Conservation (phyloP, 2,329 filamentous ascomycete species). For the Periconia sp. region DNA sequence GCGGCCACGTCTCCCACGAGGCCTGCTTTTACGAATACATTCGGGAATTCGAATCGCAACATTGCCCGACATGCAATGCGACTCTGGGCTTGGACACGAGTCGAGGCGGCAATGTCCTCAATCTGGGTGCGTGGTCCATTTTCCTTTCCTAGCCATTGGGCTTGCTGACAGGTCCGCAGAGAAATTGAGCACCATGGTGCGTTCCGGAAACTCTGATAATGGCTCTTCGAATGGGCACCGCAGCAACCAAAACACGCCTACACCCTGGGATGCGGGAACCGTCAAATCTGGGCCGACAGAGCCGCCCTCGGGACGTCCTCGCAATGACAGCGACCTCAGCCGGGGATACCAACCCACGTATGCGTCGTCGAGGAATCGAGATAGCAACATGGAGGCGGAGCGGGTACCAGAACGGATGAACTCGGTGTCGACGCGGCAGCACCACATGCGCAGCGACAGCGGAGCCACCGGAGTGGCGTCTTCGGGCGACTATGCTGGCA, state of each 20-base stretch:
- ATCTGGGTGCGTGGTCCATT: conserved; percentile 70
- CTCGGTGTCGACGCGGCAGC: conserved; percentile 27
- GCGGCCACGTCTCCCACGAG: conserved; percentile 95
- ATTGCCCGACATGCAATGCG: conserved; percentile 91
- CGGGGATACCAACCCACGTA: conserved; percentile 30
- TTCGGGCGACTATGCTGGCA: conserved; percentile 78
- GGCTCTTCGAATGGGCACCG: conserved; percentile 27
- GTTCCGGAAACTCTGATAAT: conserved; percentile 72
- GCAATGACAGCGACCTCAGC: conserved; percentile 38
- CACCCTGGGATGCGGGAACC: conserved; percentile 66
- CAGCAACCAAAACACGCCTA: conserved; percentile 59
- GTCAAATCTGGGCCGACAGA: conserved; percentile 29
- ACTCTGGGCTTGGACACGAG: conserved; percentile 90
- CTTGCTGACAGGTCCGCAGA: conserved; percentile 59
- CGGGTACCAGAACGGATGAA: conserved; percentile 44
- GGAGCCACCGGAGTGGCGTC: conserved; percentile 71
- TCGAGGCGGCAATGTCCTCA: conserved; percentile 86
- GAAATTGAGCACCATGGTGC: conserved; percentile 91
- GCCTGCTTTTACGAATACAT: conserved; percentile 99
- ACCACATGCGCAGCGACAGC: conserved; percentile 77
- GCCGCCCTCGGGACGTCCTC: conserved; percentile 49
- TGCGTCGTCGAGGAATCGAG: conserved; percentile 31
- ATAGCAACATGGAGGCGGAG: conserved; percentile 41
- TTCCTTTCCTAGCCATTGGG: neutral
- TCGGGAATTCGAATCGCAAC: conserved; percentile 88